Base-by-base conservation (phyloP, 345 rosid genomes). In the Pistacia atlantica region DNA sequence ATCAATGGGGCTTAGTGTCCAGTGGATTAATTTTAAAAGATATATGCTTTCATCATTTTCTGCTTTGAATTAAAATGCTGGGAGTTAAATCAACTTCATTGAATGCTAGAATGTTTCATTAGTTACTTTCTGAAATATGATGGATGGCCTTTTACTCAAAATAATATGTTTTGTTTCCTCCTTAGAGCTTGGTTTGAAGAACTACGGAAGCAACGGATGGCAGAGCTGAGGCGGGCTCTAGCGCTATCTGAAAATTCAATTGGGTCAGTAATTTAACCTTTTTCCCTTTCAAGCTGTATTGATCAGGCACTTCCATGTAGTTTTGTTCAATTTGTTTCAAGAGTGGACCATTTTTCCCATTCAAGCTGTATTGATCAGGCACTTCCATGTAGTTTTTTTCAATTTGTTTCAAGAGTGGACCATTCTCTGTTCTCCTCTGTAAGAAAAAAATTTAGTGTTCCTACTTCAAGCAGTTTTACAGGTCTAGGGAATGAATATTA, bases 161-260 rank as follows among this genome's bases (percentile, higher is more conserved):
- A 79, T 46, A 28, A 45, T 75, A 17, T 81, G 66, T 0, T 57
- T 4, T 75, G 0, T 48, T 79, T 76, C n/a, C 56, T 63, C 67
- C 25, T 67, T 77, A 93, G 98, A 80, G 89, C 87, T 74, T 91
- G 90, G 93, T 90, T 90, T 78, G 98, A 91, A 78, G 99, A 95
- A 83, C 84, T 95, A 63, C 85, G 93, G 61, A 92, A 86, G 84
- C 88, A 88, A 80, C 90, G 97, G 65, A 87, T 93, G 80, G 84
- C 79, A 35, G 98, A 93, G 84, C 84, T 95, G 77, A 90, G 80
- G 81, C 88, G 73, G 79, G 94, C 96, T 66, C 75, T 95, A 45
- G 91, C 89, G 57, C 76, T 69, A 79, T 95, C 99, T 1, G 86
- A 91, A 75, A 93, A 71, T 77, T 91, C 97, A 0, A 95, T 95